Evolutionary conservation across 2,329 filamentous ascomycete genomes (phyloP).

Genomic region (Colletotrichum filicis): DNA sequence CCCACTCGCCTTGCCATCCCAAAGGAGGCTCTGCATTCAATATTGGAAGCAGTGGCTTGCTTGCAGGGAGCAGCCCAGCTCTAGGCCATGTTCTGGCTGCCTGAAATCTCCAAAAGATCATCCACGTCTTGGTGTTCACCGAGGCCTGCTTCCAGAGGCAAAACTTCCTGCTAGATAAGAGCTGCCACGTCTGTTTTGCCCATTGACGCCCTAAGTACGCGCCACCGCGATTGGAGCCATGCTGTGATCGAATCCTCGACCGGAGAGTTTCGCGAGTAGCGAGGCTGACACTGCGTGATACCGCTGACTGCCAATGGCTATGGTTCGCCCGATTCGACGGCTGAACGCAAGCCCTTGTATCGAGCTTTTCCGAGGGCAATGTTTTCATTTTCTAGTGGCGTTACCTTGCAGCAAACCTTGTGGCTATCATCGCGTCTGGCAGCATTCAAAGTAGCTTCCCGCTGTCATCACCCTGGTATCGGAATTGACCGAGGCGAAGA

Average conservation of each 20-base stretch:
- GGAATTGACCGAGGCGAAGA: not conserved
- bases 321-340: constrained; percentile 16
- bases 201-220: not conserved
- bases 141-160: constrained; percentile 24
- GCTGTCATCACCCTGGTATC: not conserved
- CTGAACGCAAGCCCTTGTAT: not conserved
- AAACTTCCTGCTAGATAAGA: constrained; percentile 8
- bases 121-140: constrained; percentile 19
- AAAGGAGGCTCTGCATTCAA: constrained; percentile 29
- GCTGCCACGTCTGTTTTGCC: constrained; percentile 11
- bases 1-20: constrained; percentile 1
- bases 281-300: constrained; percentile 7
- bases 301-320: not conserved
- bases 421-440: not conserved
- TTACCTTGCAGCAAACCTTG: constrained; percentile 4
- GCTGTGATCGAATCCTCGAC: not conserved
- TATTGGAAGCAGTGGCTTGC: constrained; percentile 16
- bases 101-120: not conserved
- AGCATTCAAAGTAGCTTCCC: not conserved
- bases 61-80: constrained; percentile 10
- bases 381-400: constrained; percentile 4
- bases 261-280: not conserved
- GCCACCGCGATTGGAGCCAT: not conserved
- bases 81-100: not conserved
- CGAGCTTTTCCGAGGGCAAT: not conserved